Conservation (phyloP, 495 filamentous ascomycete species). For the Aspergillus baeticus region DNA sequence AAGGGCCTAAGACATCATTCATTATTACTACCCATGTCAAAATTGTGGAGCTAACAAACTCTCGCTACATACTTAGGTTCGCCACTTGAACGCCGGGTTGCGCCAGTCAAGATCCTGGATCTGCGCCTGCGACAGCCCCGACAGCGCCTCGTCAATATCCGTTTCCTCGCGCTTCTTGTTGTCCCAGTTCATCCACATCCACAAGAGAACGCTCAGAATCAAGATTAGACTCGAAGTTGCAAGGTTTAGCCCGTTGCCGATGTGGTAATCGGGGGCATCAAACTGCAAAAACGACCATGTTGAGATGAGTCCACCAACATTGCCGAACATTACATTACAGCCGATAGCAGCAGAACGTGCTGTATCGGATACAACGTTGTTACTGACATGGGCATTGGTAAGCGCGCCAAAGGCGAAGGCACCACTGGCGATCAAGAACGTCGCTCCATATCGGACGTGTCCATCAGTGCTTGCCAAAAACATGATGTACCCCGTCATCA, state of each 20-base stretch:
- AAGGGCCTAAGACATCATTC: too few species aligned
- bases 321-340: constrained; percentile 69
- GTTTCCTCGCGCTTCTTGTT: constrained; percentile 57
- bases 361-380: constrained; percentile 71
- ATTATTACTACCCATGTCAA: too few species aligned
- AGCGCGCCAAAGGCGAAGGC: constrained; percentile 58
- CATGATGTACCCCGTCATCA: constrained; percentile 70
- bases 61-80: constrained; percentile 32
- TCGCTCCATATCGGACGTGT: constrained; percentile 65
- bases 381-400: constrained; percentile 62
- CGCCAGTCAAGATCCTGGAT: constrained; percentile 70
- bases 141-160: constrained; percentile 54
- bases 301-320: constrained; percentile 67
- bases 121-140: constrained; percentile 51
- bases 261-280: constrained; percentile 66
- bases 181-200: constrained; percentile 62
- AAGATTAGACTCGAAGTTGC: constrained; percentile 55
- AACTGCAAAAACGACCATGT: constrained; percentile 68
- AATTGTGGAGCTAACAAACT: neutral
- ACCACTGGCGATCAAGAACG: constrained; percentile 64
- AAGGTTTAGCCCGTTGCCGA: constrained; percentile 74
- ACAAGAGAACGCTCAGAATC: constrained; percentile 41
- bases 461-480: constrained; percentile 58
- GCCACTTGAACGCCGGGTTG: constrained; percentile 69
- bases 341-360: constrained; percentile 65